Conservation (phyloP, 352 stramenopile species). For the Lagenidium sp. region DNA sequence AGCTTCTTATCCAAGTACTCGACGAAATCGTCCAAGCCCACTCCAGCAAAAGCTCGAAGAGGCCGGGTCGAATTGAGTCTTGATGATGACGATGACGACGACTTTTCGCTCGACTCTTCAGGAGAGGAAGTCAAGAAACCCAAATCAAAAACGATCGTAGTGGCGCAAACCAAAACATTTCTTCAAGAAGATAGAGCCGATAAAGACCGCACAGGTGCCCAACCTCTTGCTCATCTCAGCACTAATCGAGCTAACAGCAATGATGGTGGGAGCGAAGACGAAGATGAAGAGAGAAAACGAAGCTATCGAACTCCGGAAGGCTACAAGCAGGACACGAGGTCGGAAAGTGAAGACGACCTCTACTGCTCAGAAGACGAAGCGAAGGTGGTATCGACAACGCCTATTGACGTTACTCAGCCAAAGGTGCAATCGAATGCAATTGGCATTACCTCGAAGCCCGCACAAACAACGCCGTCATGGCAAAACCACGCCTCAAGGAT, state of each 20-base stretch:
- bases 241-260: too few relatives aligned
- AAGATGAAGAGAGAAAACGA: neutral
- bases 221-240: too few relatives aligned
- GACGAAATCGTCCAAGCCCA: conserved; percentile 11
- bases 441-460: too few relatives aligned
- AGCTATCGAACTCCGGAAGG: neutral
- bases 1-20: conserved; percentile 72
- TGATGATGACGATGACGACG: conserved; percentile 51
- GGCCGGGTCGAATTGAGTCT: conserved; percentile 33
- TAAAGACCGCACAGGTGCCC: too few relatives aligned
- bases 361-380: neutral
- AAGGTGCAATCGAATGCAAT: too few relatives aligned
- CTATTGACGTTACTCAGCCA: too few relatives aligned
- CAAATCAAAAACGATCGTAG: neutral
- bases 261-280: neutral
- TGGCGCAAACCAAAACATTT: neutral
- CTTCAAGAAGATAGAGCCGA: neutral
- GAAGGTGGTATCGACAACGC: too few relatives aligned
- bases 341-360: conserved; percentile 1
- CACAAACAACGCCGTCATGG: too few relatives aligned
- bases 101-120: conserved; percentile 31
- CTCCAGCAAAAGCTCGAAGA: neutral
- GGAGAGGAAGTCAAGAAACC: conserved; percentile 7
- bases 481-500: too few relatives aligned
- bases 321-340: neutral